Percentiles rank a stretch among this genome's conserved stretches.
Evolutionary conservation across 768 basidiomycete species (phyloP).

Genomic region (Pleurotus tuoliensis): DNA sequence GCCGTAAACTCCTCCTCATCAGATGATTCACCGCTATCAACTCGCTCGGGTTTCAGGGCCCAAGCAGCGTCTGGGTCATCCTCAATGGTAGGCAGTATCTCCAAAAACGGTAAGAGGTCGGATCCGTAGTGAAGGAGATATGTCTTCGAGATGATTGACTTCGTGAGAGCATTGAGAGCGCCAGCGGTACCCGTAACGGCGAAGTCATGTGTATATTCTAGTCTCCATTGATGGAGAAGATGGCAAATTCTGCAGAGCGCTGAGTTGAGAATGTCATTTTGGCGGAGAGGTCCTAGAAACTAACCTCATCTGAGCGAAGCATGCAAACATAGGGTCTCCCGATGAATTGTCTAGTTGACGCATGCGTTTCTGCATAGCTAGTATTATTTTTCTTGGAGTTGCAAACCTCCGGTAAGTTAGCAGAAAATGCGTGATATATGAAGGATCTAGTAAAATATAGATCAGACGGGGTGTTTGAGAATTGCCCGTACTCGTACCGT

Average conservation of each 20-base stretch:
- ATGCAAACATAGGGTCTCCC: slow-evolving; percentile 82
- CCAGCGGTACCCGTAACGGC: slow-evolving; percentile 70
- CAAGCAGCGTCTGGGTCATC: slow-evolving; percentile 65
- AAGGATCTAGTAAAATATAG: slow-evolving; percentile 49
- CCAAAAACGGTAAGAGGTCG: slow-evolving; percentile 78
- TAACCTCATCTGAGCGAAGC: slow-evolving; percentile 86
- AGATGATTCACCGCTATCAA: slow-evolving; percentile 62
- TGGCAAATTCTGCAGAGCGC: slow-evolving; percentile 61
- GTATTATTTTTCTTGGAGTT: slow-evolving; percentile 71
- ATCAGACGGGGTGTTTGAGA: slow-evolving; percentile 3
- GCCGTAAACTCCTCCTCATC: slow-evolving; percentile 27
- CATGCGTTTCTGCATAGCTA: slow-evolving; percentile 87
- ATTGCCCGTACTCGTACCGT: slow-evolving; percentile 44
- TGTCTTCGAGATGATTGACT: slow-evolving; percentile 74
- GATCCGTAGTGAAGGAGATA: slow-evolving; percentile 84
- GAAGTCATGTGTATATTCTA: slow-evolving; percentile 74
- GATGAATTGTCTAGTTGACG: slow-evolving; percentile 68
- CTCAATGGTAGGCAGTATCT: slow-evolving; percentile 55
- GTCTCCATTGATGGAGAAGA: slow-evolving; percentile 74
- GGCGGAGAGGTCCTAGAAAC: slow-evolving; percentile 7
- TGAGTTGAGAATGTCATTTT: neutral
- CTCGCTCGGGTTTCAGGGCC: slow-evolving; percentile 67
- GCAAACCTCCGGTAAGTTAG: slow-evolving; percentile 83
- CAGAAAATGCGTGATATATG: slow-evolving; percentile 75
- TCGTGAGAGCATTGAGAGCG: slow-evolving; percentile 71